A percentile compares a stretch with the other conserved stretches of the same genome.
These are phyloP conservation scores for Ogataea polymorpha DNA, from an alignment of 805 yeast species.

Conservation along the genomic window DNA sequence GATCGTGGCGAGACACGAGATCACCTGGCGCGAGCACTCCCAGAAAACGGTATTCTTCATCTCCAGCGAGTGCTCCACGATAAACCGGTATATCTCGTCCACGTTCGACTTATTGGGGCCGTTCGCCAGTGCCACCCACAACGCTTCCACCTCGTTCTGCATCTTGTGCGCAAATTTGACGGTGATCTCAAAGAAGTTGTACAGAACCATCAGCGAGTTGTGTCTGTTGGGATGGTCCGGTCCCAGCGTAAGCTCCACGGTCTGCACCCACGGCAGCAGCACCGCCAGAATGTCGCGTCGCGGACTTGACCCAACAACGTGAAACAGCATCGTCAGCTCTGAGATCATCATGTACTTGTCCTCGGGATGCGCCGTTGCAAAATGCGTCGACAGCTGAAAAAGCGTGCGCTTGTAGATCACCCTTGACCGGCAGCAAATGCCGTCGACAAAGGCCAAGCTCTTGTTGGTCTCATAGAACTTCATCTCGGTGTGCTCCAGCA, in stretches of 20 bases:
- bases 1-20: constrained; percentile 67
- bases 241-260: constrained; percentile 54
- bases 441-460: constrained; percentile 59
- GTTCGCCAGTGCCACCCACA: constrained; percentile 92
- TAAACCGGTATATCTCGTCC: constrained; percentile 66
- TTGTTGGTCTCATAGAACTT: constrained; percentile 52
- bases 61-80: constrained; percentile 64
- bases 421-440: constrained; percentile 70
- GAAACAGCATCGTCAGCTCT: constrained; percentile 66
- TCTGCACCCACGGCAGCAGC: constrained; percentile 89
- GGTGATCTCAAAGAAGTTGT: constrained; percentile 81
- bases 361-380: constrained; percentile 61
- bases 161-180: constrained; percentile 69
- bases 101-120: constrained; percentile 68
- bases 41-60: constrained; percentile 72
- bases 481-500: constrained; percentile 66
- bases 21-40: constrained; percentile 73
- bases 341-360: constrained; percentile 63
- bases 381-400: constrained; percentile 70
- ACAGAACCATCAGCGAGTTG: constrained; percentile 63
- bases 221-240: constrained; percentile 36
- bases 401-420: constrained; percentile 86
- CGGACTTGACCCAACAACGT: constrained; percentile 53
- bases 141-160: constrained; percentile 85
- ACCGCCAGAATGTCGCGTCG: constrained; percentile 79